phyloP scores from a whole-genome alignment of 2,329 filamentous ascomycete species.

The Thielaviopsis populi region DNA sequence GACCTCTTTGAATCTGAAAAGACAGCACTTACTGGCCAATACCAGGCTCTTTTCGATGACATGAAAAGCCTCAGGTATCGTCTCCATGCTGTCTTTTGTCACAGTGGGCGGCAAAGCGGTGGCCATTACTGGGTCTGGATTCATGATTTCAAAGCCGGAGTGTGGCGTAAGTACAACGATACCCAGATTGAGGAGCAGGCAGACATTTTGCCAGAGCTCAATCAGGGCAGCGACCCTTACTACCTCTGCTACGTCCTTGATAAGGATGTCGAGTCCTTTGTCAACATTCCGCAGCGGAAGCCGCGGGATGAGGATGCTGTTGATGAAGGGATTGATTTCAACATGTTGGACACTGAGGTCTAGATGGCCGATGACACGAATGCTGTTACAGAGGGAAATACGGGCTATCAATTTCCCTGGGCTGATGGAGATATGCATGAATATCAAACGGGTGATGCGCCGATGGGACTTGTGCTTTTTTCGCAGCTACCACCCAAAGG shows the following conservation, averaged over 20 bases:
- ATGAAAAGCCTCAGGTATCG: conserved; percentile 57
- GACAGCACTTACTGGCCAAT: conserved; percentile 20
- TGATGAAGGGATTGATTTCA: conserved; percentile 5
- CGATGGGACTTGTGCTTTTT: neutral
- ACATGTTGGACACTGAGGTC: conserved; percentile 8
- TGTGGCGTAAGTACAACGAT: conserved; percentile 95
- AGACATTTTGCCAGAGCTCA: conserved; percentile 55
- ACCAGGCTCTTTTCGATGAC: conserved; percentile 42
- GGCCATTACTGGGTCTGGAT: conserved; percentile 98
- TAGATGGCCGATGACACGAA: conserved; percentile 7
- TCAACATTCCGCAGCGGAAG: conserved; percentile 31
- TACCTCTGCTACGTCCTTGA: conserved; percentile 73
- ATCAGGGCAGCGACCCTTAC: conserved; percentile 60
- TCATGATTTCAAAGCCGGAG: conserved; percentile 58
- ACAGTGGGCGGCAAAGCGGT: conserved; percentile 55
- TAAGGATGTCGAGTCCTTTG: conserved; percentile 40
- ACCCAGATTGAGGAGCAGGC: conserved; percentile 52
- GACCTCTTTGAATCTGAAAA: conserved; percentile 28
- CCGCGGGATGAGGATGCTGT: conserved; percentile 12
- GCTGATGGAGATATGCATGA: neutral
- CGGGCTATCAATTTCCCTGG: neutral
- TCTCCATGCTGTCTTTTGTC: conserved; percentile 85
- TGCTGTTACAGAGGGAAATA: neutral
- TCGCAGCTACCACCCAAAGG: neutral
- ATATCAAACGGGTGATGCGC: neutral